A percentile compares a stretch with the other conserved stretches of the same genome.
Conservation (phyloP, 208 protist genomes). For the Wallacemonas sp. region DNA sequence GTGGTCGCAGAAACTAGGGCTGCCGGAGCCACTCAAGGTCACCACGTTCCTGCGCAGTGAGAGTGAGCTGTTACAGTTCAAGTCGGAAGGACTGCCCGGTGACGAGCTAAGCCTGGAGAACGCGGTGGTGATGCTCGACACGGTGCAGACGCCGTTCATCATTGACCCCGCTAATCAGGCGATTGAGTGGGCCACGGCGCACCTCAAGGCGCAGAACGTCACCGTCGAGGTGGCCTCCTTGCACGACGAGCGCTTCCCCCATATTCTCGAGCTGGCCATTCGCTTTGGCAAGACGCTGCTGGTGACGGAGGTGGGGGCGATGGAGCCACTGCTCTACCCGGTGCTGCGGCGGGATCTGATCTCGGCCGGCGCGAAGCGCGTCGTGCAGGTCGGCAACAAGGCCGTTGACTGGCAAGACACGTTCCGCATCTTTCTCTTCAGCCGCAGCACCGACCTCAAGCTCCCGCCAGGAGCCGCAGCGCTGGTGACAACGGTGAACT, state of each 20-base stretch:
- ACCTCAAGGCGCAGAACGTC: constrained; percentile 73
- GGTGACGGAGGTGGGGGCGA: constrained; percentile 93
- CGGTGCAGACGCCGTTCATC: constrained; percentile 89
- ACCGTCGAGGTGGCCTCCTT: constrained; percentile 85
- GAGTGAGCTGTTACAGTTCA: constrained; percentile 94
- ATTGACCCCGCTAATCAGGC: constrained; percentile 96
- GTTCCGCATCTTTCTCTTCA: constrained; percentile 95
- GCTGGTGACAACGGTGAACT: constrained; percentile 95
- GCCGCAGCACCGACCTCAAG: constrained; percentile 82
- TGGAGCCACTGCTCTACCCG: constrained; percentile 94
- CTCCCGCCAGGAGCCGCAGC: constrained; percentile 89
- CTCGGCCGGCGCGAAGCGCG: constrained; percentile 84
- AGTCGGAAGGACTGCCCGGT: constrained; percentile 92
- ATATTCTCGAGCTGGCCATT: constrained; percentile 96
- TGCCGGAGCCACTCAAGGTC: constrained; percentile 19
- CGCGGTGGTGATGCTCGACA: constrained; percentile 93
- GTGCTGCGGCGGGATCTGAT: constrained; percentile 94
- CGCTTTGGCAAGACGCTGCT: constrained; percentile 98
- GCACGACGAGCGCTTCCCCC: constrained; percentile 94
- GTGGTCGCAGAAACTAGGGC: constrained; percentile 77
- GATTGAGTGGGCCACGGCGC: constrained; percentile 89
- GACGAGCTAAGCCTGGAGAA: constrained; percentile 97
- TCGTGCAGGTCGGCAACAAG: constrained; percentile 96
- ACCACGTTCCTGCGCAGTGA: constrained; percentile 93
- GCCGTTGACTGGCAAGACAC: constrained; percentile 95